Base-by-base conservation (phyloP, 768 basidiomycete genomes). In the Scleroderma citrinum region DNA sequence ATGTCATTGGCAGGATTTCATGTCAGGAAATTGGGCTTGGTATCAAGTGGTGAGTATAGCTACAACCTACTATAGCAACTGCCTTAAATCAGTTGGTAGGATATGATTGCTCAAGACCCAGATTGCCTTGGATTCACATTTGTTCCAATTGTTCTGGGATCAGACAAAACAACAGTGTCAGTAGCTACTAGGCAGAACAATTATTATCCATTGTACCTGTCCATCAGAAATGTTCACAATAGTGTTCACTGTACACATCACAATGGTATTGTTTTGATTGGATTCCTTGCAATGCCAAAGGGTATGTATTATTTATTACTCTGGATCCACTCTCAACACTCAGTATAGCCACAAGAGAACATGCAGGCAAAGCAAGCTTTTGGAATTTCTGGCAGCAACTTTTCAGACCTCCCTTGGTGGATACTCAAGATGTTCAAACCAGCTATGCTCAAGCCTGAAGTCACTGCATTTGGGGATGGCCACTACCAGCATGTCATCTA, bases 231-330 rank as follows among this genome's bases (percentile, higher is more conserved):
- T 24, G 26, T 56, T 23, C 46, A 47, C 44, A 58, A 53, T 32
- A 53, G 49, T 20, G 38, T 54, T 36, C 19, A 26, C 17, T 14
- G 23, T 14, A 44, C 50, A 8, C 56, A 58, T 24, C 23, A 6
- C 2, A 42, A 59, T 34, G 48, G 32, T 0, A 11, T 54, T 0
- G 21, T 60, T 0, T 14, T 58, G 5, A 47, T 53, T 20, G 55
- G 43, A 0, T 70, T 68, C 43, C 50, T 69, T 2, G 47, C 62
- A 2, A 66, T 69, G 32, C 61, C 64, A 12, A 67, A 69, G 57
- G 48, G 67, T 69, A 48, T 16, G 10, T 20, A 10, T 8, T 3
- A n/a, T 13, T 24, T 7, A 19, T 21, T 14, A 6, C 20, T 50
- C 13, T 13, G 16, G 2, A 13, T 5, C 4, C 5, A 20, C 37